Conservation (phyloP, 495 filamentous ascomycete species). For the Cercophora scortea region DNA sequence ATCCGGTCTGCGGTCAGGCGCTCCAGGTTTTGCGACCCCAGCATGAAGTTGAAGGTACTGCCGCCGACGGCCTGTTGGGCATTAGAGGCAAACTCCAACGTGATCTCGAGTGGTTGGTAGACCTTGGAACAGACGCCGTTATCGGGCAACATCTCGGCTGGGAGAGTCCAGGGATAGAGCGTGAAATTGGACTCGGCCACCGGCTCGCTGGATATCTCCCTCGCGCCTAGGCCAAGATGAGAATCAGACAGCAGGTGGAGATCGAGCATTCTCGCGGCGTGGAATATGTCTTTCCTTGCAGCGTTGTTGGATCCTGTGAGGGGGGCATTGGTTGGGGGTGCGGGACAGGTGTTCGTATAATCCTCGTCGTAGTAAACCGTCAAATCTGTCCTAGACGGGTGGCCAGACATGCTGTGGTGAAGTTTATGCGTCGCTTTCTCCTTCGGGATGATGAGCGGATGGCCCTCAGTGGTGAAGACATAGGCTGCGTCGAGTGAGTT, state of each 20-base stretch:
- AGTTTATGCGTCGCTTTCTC: slow-evolving; percentile 7
- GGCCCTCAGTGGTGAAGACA: slow-evolving; percentile 94
- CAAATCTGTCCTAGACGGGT: slow-evolving; percentile 6
- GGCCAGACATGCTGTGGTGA: slow-evolving; percentile 6
- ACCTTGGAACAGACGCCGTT: slow-evolving; percentile 60
- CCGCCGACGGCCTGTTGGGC: slow-evolving; percentile 47
- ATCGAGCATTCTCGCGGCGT: slow-evolving; percentile 78
- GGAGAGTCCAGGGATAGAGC: slow-evolving; percentile 89
- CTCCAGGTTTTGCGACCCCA: slow-evolving; percentile 39
- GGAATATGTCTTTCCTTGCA: slow-evolving; percentile 79
- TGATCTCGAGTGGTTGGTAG: slow-evolving; percentile 49
- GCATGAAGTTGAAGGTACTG: slow-evolving; percentile 47
- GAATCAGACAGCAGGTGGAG: slow-evolving; percentile 58
- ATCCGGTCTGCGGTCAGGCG: slow-evolving; percentile 59
- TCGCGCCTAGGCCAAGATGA: slow-evolving; percentile 15
- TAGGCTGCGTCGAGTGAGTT: slow-evolving; percentile 79
- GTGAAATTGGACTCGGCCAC: slow-evolving; percentile 51
- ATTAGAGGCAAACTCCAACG: slow-evolving; percentile 74
- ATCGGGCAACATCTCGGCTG: slow-evolving; percentile 59
- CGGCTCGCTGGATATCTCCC: slow-evolving; percentile 25
- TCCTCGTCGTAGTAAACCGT: slow-evolving; percentile 24
- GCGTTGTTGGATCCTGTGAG: slow-evolving; percentile 73
- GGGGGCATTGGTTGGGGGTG: slow-evolving; percentile 46
- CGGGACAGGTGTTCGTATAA: slow-evolving; percentile 52
- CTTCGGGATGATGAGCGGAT: slow-evolving; percentile 80